phyloP scores from a whole-genome alignment of 306 rosid genomes.

The Prunus dulcis region DNA sequence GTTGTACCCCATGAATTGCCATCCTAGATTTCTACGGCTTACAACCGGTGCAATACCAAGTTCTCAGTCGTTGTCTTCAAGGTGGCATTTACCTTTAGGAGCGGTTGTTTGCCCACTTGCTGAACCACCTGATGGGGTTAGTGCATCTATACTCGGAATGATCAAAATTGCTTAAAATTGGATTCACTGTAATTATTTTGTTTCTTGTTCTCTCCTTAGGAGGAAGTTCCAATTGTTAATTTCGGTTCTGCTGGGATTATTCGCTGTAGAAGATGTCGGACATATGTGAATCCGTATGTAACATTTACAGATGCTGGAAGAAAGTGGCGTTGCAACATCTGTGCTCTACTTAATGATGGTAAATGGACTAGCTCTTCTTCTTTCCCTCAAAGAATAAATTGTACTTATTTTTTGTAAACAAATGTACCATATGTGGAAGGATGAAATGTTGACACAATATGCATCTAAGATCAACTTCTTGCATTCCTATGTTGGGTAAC shows the following conservation, averaged over 20 bases:
- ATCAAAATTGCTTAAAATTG: conserved; percentile 9
- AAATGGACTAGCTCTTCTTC: conserved; percentile 25
- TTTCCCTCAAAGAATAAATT: background rate
- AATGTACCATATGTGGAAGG: background rate
- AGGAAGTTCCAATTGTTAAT: conserved; percentile 87
- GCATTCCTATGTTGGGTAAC: background rate
- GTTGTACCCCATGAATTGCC: conserved; percentile 68
- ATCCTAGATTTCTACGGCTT: conserved; percentile 71
- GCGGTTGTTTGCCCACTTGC: conserved; percentile 99
- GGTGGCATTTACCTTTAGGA: conserved; percentile 99
- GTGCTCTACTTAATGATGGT: conserved; percentile 94
- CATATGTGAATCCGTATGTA: conserved; percentile 86
- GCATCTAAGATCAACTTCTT: background rate
- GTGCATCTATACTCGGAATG: conserved; percentile 35
- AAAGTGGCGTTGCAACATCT: conserved; percentile 94
- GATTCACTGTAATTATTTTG: conserved; percentile 11
- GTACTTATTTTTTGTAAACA: background rate
- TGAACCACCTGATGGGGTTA: conserved; percentile 82
- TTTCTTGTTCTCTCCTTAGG: conserved; percentile 47
- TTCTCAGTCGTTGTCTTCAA: conserved; percentile 91
- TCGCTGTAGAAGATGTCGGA: conserved; percentile 98
- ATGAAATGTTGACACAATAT: background rate
- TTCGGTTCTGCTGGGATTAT: conserved; percentile 78
- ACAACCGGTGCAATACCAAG: conserved; percentile 85
- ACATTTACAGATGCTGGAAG: conserved; percentile 95